phyloP scores from a whole-genome alignment of 768 basidiomycete genomes.

The Kwoniella bestiolae region DNA sequence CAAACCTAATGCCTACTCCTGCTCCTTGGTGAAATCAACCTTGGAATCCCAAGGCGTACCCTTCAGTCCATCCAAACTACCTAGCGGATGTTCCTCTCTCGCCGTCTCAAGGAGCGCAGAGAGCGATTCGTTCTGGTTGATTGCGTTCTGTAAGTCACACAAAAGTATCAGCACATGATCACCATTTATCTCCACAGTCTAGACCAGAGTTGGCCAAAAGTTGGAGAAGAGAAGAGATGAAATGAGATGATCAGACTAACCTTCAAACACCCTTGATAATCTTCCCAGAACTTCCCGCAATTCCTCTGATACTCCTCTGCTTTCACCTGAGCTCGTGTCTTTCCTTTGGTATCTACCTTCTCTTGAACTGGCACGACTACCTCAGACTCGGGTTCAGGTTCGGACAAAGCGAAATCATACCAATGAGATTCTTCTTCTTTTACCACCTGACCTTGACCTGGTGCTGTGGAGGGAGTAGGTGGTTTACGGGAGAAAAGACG shows the following conservation, averaged over 20 bases:
- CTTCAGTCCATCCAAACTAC: slow-evolving; percentile 36
- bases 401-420: slow-evolving; percentile 7
- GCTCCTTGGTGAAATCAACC: slow-evolving; percentile 20
- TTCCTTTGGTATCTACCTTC: slow-evolving; percentile 60
- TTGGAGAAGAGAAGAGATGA: neutral
- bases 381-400: slow-evolving; percentile 15
- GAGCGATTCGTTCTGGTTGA: slow-evolving; percentile 74
- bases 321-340: slow-evolving; percentile 68
- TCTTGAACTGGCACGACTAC: neutral
- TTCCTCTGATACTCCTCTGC: slow-evolving; percentile 84
- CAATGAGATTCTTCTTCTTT: slow-evolving; percentile 7
- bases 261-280: slow-evolving; percentile 80
- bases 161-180: neutral
- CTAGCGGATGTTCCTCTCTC: slow-evolving; percentile 71
- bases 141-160: slow-evolving; percentile 63
- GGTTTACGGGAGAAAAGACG: neutral
- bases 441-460: neutral
- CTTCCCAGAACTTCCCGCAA: slow-evolving; percentile 81
- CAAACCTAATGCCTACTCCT: neutral
- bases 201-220: neutral
- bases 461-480: neutral
- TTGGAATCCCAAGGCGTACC: slow-evolving; percentile 50
- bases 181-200: neutral
- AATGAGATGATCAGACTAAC: slow-evolving; percentile 60
- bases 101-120: slow-evolving; percentile 78